Evolutionary conservation across 1,139 yeast genomes (phyloP), one percentile per base, ranked within the genome.

Genomic region (Zygosaccharomyces pseudobailii): DNA sequence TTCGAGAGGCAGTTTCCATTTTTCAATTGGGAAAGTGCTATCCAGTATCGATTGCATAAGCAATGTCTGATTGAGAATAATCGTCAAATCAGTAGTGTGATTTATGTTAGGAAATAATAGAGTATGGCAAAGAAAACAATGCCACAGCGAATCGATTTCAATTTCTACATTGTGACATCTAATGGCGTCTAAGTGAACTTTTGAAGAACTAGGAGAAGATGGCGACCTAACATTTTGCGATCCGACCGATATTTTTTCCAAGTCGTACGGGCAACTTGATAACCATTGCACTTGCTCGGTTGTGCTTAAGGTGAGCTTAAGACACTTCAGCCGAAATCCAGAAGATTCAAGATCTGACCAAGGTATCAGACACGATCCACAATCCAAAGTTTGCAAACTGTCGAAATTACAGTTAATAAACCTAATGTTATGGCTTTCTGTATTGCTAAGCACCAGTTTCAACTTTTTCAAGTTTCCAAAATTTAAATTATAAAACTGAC

Each of bases 241-340:
- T 3, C 25, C 34, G 20, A 58, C 43, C 8, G 49, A 40, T 23
- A 59, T 31, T 6, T 22, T 47, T 8, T 48, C 31, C 2, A 58
- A 32, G 5, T 34, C 13, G 37, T 36, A 53, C 2, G 62, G 63
- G 23, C 57, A 56, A 9, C 50, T 43, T 20, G 35, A 37, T 7
- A 61, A 43, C 58, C 62, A 57, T 32, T 41, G 28, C 4, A 58
- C 38, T 33, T 59, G 63, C 24, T 54, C 52, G 10, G 38, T 33
- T 9, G 49, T 42, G 6, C 43, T 43, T 36, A 59, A 32, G 19
- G 48, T 52, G 9, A 59, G 31, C 20, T 25, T 43, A n/a, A 58
- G 24, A 13, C 35, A 38, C n/a, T 43, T 36, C 5, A 56, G 6
- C 17, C 22, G 17, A 8, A 49, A 40, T n/a, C 47, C 43, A 1